These are phyloP conservation scores for Globisporangium lucens DNA, from an alignment of 352 stramenopile species.

Conservation along the genomic window DNA sequence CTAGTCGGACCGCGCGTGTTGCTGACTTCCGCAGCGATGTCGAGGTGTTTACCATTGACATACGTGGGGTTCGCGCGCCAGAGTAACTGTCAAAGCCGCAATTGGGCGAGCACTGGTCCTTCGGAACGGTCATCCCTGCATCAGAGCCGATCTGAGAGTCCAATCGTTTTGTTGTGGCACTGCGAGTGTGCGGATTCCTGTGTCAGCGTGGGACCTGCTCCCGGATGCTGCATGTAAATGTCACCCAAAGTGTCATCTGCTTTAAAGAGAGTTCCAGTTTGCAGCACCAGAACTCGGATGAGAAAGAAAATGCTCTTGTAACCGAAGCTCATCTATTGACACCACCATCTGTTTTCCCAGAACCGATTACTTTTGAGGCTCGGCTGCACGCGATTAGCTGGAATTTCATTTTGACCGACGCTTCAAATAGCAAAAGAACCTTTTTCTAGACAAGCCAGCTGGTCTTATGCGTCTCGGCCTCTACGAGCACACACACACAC, in stretches of 20 bases:
- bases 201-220: no score
- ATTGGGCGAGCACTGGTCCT: background rate
- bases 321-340: background rate
- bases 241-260: background rate
- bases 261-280: background rate
- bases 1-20: no score
- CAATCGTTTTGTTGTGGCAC: no score
- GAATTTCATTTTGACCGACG: background rate
- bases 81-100: background rate
- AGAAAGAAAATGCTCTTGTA: background rate
- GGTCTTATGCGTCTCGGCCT: background rate
- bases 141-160: no score
- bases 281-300: background rate
- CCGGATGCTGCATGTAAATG: no score
- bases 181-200: no score
- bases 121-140: no score
- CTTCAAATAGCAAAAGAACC: background rate
- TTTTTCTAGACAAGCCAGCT: background rate
- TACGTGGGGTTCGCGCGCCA: background rate
- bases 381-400: background rate
- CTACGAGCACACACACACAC: background rate
- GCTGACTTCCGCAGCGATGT: background rate
- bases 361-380: background rate
- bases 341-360: background rate
- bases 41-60: background rate